A percentile compares a stretch with the other conserved stretches of the same genome.
Evolutionary conservation across 129 eudicot species (phyloP).

Genomic region (Tagetes erecta): DNA sequence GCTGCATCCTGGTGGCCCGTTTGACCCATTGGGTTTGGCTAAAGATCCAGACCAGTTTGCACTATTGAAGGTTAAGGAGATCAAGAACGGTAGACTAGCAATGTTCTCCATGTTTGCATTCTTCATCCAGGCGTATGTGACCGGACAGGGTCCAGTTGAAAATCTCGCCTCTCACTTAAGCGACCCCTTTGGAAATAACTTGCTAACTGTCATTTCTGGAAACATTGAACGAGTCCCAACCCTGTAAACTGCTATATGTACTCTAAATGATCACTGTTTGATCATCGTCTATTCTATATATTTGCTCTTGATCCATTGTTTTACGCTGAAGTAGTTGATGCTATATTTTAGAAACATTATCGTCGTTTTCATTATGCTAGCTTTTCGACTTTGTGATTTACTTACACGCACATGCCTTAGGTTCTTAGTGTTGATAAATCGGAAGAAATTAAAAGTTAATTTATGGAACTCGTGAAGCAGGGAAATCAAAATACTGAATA

Average conservation of each 20-base stretch:
- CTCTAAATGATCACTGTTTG: not conserved
- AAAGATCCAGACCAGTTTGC: slow-evolving; percentile 91
- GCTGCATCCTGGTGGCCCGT: slow-evolving; percentile 97
- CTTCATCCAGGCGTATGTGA: slow-evolving; percentile 83
- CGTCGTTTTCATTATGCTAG: not conserved
- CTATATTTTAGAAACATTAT: not conserved
- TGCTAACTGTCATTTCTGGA: slow-evolving; percentile 67
- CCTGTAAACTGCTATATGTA: slow-evolving; percentile 35
- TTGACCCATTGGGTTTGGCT: slow-evolving; percentile 93
- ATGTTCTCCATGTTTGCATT: slow-evolving; percentile 88
- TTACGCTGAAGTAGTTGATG: not conserved
- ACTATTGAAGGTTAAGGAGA: slow-evolving; percentile 79
- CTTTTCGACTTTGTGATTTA: not conserved
- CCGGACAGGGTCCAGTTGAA: slow-evolving; percentile 83
- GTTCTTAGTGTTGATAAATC: too few relatives aligned
- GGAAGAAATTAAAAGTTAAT: too few relatives aligned
- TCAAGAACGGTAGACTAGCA: slow-evolving; percentile 86
- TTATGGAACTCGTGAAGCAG: too few relatives aligned
- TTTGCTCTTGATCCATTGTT: slow-evolving; percentile 3
- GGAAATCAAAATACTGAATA: too few relatives aligned
- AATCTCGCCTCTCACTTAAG: slow-evolving; percentile 74
- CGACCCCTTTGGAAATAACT: slow-evolving; percentile 85
- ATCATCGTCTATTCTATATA: slow-evolving; percentile 5
- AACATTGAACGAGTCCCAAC: slow-evolving; percentile 72
- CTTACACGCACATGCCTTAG: not conserved